Evolutionary conservation across 176 grass and related monocot genomes (phyloP).

Genomic region (Aechmea fasciata): DNA sequence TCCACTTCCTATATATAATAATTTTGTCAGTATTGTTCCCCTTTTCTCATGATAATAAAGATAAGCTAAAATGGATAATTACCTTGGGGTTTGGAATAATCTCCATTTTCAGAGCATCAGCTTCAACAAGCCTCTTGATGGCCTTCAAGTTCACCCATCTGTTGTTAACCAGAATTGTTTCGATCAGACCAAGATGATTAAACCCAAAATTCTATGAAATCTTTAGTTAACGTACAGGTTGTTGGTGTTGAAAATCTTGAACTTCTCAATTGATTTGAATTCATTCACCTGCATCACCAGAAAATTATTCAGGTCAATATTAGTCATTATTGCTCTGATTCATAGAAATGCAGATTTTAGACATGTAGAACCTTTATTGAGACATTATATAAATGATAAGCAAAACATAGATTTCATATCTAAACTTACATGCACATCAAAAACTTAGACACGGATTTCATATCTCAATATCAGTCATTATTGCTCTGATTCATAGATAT

Average conservation of each 20-base stretch:
- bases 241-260: conserved; percentile 99
- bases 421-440: no score
- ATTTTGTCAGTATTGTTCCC: background rate
- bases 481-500: no score
- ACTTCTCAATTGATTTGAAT: conserved; percentile 99
- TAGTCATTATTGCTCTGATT: background rate
- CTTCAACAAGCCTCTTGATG: conserved; percentile 78
- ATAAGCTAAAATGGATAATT: background rate
- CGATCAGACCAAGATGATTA: background rate
- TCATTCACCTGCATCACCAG: conserved; percentile 44
- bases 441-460: no score
- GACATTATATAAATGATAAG: no score
- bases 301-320: background rate
- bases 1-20: conserved; percentile 68
- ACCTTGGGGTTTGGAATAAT: conserved; percentile 98
- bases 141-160: conserved; percentile 96
- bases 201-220: background rate
- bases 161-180: conserved; percentile 5
- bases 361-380: no score
- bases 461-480: background rate
- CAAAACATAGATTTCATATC: no score
- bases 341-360: no score
- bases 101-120: conserved; percentile 95
- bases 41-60: background rate
- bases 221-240: conserved; percentile 52